These are phyloP conservation scores for Aspergillus floridensis DNA, from an alignment of 2,329 filamentous ascomycete species.

Conservation along the genomic window DNA sequence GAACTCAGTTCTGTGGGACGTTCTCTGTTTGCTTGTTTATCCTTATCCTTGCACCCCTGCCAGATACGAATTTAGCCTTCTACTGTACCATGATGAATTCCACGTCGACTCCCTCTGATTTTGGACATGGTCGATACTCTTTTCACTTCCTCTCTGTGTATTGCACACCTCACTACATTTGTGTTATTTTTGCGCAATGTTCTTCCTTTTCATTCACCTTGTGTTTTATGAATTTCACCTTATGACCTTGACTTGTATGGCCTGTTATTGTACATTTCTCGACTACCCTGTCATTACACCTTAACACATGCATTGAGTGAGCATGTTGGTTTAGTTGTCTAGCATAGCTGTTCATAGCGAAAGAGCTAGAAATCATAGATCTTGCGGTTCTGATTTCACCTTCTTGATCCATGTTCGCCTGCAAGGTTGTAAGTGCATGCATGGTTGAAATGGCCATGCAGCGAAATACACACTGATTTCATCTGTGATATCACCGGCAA, in stretches of 20 bases:
- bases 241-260: conserved; percentile 6
- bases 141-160: conserved; percentile 13
- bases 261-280: conserved; percentile 6
- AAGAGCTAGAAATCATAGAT: not conserved
- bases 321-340: not conserved
- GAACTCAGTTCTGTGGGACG: not conserved
- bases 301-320: not conserved
- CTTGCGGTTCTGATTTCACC: not conserved
- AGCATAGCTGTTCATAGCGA: not conserved
- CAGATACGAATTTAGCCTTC: conserved; percentile 18
- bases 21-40: conserved; percentile 11
- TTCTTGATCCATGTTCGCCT: too few relatives aligned
- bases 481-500: not conserved
- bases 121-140: conserved; percentile 18
- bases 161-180: not conserved
- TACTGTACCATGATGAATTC: conserved; percentile 26
- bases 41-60: conserved; percentile 6
- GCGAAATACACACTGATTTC: too few relatives aligned
- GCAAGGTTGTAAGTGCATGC: too few relatives aligned
- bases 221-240: conserved; percentile 9
- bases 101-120: conserved; percentile 24
- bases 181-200: not conserved
- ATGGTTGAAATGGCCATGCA: not conserved
- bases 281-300: conserved; percentile 2
- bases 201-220: not conserved